Evolutionary conservation across 805 yeast species (phyloP), one percentile per base, ranked within the genome.

Genomic region (Pichia eremophila): DNA sequence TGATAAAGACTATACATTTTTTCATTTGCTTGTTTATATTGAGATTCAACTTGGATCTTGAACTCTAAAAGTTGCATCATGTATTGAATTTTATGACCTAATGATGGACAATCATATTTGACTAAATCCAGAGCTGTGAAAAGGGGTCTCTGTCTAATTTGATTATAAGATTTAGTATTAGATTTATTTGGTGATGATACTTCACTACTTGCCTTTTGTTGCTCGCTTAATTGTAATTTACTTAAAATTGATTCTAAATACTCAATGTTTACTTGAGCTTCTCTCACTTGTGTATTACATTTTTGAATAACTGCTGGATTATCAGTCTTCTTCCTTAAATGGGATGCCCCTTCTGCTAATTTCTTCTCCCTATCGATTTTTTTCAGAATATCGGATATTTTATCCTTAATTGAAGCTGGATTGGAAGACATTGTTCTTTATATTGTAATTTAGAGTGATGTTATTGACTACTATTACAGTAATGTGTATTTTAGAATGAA

Each of bases 1-100:
- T 83, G 83, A 62, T 93, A 93, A 46, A 93, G 76, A 55, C 81
- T 85, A 28, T 85, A 81, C 60, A 93, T 77, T 64, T 91, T 93
- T 53, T 87, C 95, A 55, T 89, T 89, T 7, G 97, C 98, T 54
- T 83, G 91, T 57, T 83, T 81, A 66, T 91, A 93, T 66, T 93
- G 95, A 57, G 86, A 81, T 64, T 93, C 99, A 37, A 91, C 95
- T 60, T 91, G 93, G 41, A 91, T 73, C 66, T 93, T 93, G 65
- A 91, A 89, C 62, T 90, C 96, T 50, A 93, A 73, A 65, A 89
- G 95, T 67, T 90, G 97, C 47, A 91, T 75, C 98, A 93, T 90
- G 57, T 86, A 82, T 66, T 88, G 96, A 59, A 93, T 93, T 53
- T 93, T 78, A 58, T 93, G 96, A 11, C 97, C 96, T 55, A 93